Conservation (phyloP, 352 stramenopile species). For the Phytophthora podocarpi region DNA sequence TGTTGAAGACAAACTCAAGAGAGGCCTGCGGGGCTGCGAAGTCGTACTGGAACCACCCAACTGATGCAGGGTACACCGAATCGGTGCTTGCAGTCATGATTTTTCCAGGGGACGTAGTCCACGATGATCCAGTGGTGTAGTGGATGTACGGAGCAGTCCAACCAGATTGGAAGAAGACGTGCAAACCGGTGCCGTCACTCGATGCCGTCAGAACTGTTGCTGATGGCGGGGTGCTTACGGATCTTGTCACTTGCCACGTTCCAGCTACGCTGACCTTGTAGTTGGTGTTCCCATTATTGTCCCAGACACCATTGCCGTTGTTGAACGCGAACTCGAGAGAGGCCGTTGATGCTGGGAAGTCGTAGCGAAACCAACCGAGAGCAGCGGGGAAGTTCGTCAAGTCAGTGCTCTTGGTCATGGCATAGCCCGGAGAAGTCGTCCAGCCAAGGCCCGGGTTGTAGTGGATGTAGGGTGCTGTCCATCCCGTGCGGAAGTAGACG, state of each 20-base stretch:
- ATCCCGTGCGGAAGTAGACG: slow-evolving; percentile 55
- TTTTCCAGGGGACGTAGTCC: slow-evolving; percentile 39
- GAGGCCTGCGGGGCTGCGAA: slow-evolving; percentile 21
- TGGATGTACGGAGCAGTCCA: slow-evolving; percentile 45
- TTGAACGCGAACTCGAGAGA: slow-evolving; percentile 38
- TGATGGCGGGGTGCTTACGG: slow-evolving; percentile 17
- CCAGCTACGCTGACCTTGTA: slow-evolving; percentile 32
- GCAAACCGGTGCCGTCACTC: slow-evolving; percentile 40
- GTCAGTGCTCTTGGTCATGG: slow-evolving; percentile 31
- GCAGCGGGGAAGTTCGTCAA: slow-evolving; percentile 26
- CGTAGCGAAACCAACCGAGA: slow-evolving; percentile 35
- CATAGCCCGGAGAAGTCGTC: slow-evolving; percentile 38
- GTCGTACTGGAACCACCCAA: slow-evolving; percentile 47
- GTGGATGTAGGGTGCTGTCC: slow-evolving; percentile 52
- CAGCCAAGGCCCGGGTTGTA: slow-evolving; percentile 48
- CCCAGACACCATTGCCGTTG: slow-evolving; percentile 29
- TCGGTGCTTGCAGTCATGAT: slow-evolving; percentile 35
- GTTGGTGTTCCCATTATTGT: slow-evolving; percentile 34
- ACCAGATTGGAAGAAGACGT: slow-evolving; percentile 44
- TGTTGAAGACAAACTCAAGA: slow-evolving; percentile 55
- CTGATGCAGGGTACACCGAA: slow-evolving; percentile 14
- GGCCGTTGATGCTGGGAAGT: slow-evolving; percentile 16
- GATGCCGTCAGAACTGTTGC: slow-evolving; percentile 26
- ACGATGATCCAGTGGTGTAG: slow-evolving; percentile 30
- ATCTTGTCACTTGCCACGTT: slow-evolving; percentile 34